Percentiles rank a stretch among this genome's conserved stretches.
Conservation (phyloP, 306 rosid genomes). For the Quillaja saponaria region DNA sequence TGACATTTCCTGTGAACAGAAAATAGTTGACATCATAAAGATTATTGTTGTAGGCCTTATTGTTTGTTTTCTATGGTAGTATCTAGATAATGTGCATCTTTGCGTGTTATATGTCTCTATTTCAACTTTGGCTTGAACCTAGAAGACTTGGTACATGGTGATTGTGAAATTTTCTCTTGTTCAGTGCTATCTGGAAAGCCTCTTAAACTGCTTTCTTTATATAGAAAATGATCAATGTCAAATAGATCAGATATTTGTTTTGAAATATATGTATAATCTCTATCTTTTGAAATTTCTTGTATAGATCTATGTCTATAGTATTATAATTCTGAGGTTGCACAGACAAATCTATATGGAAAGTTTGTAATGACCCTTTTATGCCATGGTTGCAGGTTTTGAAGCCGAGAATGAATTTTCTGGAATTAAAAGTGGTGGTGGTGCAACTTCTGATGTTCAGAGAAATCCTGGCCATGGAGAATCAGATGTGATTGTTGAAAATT, state of each 20-base stretch:
- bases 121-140: no score
- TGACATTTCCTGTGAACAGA: background rate
- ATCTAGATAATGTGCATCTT: no score
- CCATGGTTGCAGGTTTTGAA: conserved; percentile 38
- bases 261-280: no score
- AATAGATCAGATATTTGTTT: no score
- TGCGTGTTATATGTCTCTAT: no score
- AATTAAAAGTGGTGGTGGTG: background rate
- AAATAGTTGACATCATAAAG: background rate
- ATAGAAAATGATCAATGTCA: background rate
- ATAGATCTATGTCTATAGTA: background rate
- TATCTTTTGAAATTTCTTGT: background rate
- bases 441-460: conserved; percentile 22
- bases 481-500: conserved; percentile 17
- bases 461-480: conserved; percentile 14
- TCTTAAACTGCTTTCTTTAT: no score
- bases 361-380: conserved; percentile 21
- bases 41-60: background rate
- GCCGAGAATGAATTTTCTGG: conserved; percentile 25
- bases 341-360: no score
- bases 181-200: no score
- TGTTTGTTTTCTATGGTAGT: background rate
- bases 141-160: no score
- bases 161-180: no score
- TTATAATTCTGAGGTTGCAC: background rate